A percentile compares a stretch with the other conserved stretches of the same genome.
Evolutionary conservation across 495 filamentous ascomycete genomes (phyloP).

Genomic region (Neurospora terricola): DNA sequence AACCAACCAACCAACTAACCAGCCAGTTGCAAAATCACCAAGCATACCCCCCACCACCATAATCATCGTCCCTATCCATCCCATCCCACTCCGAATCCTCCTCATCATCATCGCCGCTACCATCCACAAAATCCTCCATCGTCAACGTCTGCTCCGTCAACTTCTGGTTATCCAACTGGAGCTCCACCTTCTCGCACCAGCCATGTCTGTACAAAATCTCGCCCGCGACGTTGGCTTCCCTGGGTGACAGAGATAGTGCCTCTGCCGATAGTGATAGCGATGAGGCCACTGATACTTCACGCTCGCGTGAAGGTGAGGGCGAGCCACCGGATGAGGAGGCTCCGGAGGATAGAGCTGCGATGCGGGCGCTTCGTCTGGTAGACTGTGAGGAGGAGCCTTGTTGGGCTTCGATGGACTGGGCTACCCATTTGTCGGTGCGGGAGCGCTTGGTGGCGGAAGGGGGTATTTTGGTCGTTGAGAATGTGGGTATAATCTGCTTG

Average conservation of each 20-base stretch:
- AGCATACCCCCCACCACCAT: slow-evolving; percentile 14
- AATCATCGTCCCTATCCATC: slow-evolving; percentile 53
- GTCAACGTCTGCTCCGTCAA: slow-evolving; percentile 61
- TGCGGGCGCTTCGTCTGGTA: slow-evolving; percentile 19
- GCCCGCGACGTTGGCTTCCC: slow-evolving; percentile 3
- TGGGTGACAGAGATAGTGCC: not conserved
- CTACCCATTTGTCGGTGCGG: not conserved
- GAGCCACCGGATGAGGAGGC: slow-evolving; percentile 13
- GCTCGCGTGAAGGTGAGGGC: not conserved
- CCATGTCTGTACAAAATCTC: slow-evolving; percentile 50
- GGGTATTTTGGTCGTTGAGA: not conserved
- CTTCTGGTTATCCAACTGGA: slow-evolving; percentile 75
- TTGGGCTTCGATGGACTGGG: not conserved
- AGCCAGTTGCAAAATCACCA: slow-evolving; percentile 9
- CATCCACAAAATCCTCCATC: slow-evolving; percentile 76
- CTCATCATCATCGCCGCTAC: slow-evolving; percentile 50
- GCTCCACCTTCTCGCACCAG: slow-evolving; percentile 68
- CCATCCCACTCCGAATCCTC: slow-evolving; percentile 52
- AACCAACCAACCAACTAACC: not conserved
- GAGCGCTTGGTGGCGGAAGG: not conserved
- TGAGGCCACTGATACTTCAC: not conserved
- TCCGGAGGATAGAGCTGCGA: slow-evolving; percentile 8
- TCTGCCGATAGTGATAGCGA: not conserved
- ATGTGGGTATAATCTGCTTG: not conserved
- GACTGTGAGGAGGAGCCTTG: no score